Conservation (phyloP, 2,329 filamentous ascomycete species). For the Alternaria gansuensis region DNA sequence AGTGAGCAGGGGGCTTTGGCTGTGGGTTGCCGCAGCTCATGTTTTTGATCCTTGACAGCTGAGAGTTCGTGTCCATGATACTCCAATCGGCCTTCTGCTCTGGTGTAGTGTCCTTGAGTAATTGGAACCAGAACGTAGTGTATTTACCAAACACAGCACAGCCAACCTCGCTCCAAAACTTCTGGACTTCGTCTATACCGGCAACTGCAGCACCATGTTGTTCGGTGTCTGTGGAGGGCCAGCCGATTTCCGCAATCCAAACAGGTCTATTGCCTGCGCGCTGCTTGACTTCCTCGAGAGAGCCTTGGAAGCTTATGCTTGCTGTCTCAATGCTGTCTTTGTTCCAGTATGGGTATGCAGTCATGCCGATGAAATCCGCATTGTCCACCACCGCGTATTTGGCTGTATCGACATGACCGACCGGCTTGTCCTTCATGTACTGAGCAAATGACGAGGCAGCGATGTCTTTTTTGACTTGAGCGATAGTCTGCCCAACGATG, state of each 20-base stretch:
- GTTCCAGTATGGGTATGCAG: slow-evolving; percentile 48
- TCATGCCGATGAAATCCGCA: slow-evolving; percentile 48
- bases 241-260: slow-evolving; percentile 51
- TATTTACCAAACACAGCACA: slow-evolving; percentile 44
- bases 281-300: slow-evolving; percentile 32
- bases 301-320: slow-evolving; percentile 51
- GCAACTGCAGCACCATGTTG: slow-evolving; percentile 25
- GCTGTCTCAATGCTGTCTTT: slow-evolving; percentile 42
- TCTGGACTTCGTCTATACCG: slow-evolving; percentile 34
- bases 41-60: slow-evolving; percentile 32
- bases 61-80: slow-evolving; percentile 29
- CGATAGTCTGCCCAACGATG: slow-evolving; percentile 67
- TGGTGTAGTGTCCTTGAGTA: slow-evolving; percentile 35
- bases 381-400: slow-evolving; percentile 36
- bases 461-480: slow-evolving; percentile 56
- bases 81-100: slow-evolving; percentile 40
- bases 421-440: slow-evolving; percentile 52
- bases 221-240: slow-evolving; percentile 36
- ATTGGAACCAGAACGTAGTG: slow-evolving; percentile 48
- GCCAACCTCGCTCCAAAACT: slow-evolving; percentile 44
- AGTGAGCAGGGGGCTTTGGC: not conserved
- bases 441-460: slow-evolving; percentile 65
- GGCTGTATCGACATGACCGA: slow-evolving; percentile 49
- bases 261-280: slow-evolving; percentile 36
- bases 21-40: slow-evolving; percentile 28